These are phyloP conservation scores for Cryptococcus sp. DNA, from an alignment of 1,284 basidiomycete genomes.

Conservation along the genomic window DNA sequence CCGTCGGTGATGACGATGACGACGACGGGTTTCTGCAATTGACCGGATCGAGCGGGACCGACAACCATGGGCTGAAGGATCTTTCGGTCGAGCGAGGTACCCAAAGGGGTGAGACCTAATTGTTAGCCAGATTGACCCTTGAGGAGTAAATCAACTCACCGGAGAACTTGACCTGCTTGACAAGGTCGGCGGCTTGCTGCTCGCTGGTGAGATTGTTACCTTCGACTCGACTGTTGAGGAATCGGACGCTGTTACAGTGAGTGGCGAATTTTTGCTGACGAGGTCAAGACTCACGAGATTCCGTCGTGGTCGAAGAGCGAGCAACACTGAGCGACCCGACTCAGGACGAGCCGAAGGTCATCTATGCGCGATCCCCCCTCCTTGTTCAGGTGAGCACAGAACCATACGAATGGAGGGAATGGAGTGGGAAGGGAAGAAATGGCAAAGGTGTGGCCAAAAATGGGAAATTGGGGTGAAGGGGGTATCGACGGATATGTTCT, in stretches of 20 bases:
- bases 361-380: too few relatives aligned
- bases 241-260: conserved; percentile 31
- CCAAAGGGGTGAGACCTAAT: conserved; percentile 44
- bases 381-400: background rate
- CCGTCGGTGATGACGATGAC: conserved; percentile 48
- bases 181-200: conserved; percentile 41
- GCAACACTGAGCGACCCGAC: conserved; percentile 47
- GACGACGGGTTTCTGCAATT: conserved; percentile 49
- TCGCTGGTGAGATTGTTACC: conserved; percentile 49
- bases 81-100: conserved; percentile 47
- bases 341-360: too few relatives aligned
- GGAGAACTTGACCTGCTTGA: conserved; percentile 49
- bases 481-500: conserved; percentile 26
- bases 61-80: conserved; percentile 49
- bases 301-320: conserved; percentile 51
- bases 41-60: conserved; percentile 41
- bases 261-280: conserved; percentile 9
- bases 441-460: background rate
- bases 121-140: background rate
- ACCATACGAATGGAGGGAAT: too few relatives aligned
- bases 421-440: background rate
- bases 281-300: too few relatives aligned
- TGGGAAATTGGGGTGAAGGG: background rate
- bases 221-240: conserved; percentile 49
- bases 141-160: conserved; percentile 18